Evolutionary conservation across 2,329 filamentous ascomycete species (phyloP), one percentile per base, ranked within the genome.

Genomic region (Verticillium albo-atrum): DNA sequence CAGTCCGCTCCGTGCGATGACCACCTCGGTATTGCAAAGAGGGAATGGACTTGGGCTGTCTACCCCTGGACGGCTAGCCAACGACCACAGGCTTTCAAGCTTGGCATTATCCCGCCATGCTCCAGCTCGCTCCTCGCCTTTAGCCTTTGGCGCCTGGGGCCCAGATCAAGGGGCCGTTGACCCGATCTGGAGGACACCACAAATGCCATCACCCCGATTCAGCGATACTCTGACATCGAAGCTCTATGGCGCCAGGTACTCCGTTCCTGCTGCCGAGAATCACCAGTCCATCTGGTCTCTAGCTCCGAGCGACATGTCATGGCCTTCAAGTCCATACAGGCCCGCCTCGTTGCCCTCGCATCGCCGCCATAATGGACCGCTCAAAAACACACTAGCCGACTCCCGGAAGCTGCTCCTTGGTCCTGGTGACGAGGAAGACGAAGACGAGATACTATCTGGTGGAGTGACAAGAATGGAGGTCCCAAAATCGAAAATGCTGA

Each of bases 181-280:
- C 56, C 72, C 77, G 3, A 62, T 68, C 1, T 79, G 77, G 77
- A 68, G 68, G 27, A 67, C 67, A 1, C 76, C 77, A 2, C 72
- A 73, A 5, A 63, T 77, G 7, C 68, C 68, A 6, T 62, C 55
- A n/a, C 58, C 65, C 2, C 63, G 62, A 2, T 62, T 67, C 28
- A 56, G 59, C 27, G 62, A 64, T n/a, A 58, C 20, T 20, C 55
- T 63, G 5, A 58, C 63, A 20, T 55, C 63, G 6, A 58, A 55
- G 4, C 35, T 59, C 15, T 52, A 50, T 17, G 54, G 52, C 20
- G 32, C 60, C 4, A 55, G 59, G 30, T 63, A 64, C 26, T 52
- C 55, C 28, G 42, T 65, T 17, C 63, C 63, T 12, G 50, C 42
- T 28, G 56, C 23, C 17, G 34, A 37, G 7, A 61, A 61, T 2